Base-by-base conservation (phyloP, 2,329 filamentous ascomycete species). In the Monilinia fructigena region DNA sequence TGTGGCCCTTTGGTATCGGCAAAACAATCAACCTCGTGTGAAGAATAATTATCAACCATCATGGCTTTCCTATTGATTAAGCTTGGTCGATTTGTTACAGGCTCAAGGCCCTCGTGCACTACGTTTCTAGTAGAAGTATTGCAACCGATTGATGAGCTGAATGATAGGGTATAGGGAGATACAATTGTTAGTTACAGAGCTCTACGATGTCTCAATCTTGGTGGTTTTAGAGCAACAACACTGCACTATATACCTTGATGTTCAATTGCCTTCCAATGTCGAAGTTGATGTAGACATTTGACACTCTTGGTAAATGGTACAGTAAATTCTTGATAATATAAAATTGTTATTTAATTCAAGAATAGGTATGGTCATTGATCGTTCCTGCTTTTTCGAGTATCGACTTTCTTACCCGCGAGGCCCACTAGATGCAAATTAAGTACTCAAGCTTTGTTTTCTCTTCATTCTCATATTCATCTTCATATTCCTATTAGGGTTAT, bases 331-430 rank as follows among this genome's bases (percentile, higher is more conserved):
- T 14, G 26, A 38, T 48, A 16, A 18, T 28, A 20, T 11, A 26
- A 8, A 14, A 47, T n/a, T 7, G 18, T 4, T n/a, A 48, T 16
- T 6, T 1, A 38, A 8, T 2, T 20, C 20, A 23, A 38, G 28
- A 26, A 5, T 47, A 12, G 26, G 7, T 18, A 42, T 56, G 52
- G 8, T 26, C 40, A 26, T 59, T 28, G 65, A 42, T 66, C 58
- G 65, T 66, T 68, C 66, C 54, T 69, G 45, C 69, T 64, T 35
- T 53, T 48, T 45, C 7, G 16, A 40, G 16, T 4, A 26, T 38
- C 20, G 20, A 18, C 12, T 38, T 38, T 10, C 20, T 50, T 48
- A 14, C 42, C 31, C 18, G 16, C n/a, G n/a, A 31, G 40, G 40
- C 4, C 65, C 31, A 31, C 12, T 48, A 38, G 18, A n/a, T 60